phyloP scores from a whole-genome alignment of 768 basidiomycete species.

The Tylopilus plumbeoviolaceoides region DNA sequence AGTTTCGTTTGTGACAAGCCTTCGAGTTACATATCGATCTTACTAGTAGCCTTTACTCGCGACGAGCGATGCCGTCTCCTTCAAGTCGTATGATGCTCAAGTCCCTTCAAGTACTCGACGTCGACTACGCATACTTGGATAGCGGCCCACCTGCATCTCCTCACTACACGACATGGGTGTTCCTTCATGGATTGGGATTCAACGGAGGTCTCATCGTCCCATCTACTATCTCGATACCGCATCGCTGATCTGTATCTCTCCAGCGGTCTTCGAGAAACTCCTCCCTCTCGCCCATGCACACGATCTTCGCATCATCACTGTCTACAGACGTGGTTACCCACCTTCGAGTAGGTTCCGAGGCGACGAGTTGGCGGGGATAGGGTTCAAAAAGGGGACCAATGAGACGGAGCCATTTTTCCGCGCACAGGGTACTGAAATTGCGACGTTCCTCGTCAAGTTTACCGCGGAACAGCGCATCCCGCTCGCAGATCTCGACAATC shows the following conservation, averaged over 20 bases:
- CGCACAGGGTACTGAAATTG: conserved; percentile 17
- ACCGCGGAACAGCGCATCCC: conserved; percentile 17
- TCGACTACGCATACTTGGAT: conserved; percentile 21
- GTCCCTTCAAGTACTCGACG: conserved; percentile 12
- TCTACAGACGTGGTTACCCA: conserved; percentile 25
- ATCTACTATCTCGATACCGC: background rate
- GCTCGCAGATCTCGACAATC: background rate
- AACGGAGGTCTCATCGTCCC: conserved; percentile 16
- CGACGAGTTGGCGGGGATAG: conserved; percentile 8
- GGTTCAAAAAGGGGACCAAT: conserved; percentile 12
- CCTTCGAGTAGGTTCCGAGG: conserved; percentile 24
- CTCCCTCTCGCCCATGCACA: conserved; percentile 21
- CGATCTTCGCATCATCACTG: conserved; percentile 20
- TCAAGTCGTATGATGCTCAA: no score
- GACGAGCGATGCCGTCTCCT: no score
- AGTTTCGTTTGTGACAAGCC: background rate
- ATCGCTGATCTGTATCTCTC: background rate
- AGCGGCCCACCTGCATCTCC: conserved; percentile 17
- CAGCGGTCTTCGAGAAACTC: conserved; percentile 14
- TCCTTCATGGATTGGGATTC: conserved; percentile 20
- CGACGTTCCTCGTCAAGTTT: conserved; percentile 15
- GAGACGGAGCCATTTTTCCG: conserved; percentile 15
- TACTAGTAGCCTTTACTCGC: no score
- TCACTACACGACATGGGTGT: conserved; percentile 21
- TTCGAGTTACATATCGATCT: no score